Base-by-base conservation (phyloP, 495 filamentous ascomycete genomes). In the Hyaloscypha variabilis region DNA sequence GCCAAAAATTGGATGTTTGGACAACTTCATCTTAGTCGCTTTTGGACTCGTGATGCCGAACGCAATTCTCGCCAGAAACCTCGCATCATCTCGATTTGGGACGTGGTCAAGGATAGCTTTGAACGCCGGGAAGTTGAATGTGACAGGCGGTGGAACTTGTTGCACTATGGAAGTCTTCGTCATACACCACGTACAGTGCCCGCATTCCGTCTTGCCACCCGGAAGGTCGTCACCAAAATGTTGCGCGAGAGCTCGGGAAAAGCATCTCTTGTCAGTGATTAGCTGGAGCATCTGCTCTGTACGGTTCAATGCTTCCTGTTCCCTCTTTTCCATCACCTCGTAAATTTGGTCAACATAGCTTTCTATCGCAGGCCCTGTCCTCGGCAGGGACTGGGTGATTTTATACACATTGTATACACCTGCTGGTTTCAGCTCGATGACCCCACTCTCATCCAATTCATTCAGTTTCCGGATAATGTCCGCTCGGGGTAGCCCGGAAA, bases 1-100 rank as follows among this genome's bases (percentile, higher is more conserved):
- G 10, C 77, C 78, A 72, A 86, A 88, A 2, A 81, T 74, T 0
- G 19, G 11, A 14, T 68, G 58, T 28, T 71, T 78, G 17, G 78
- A 74, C 25, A 85, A 67, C 64, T 79, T 83, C 62, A 82, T 68
- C 25, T 62, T 51, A 4, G 70, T 73, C 0, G 82, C 72, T 25
- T 84, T 70, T 0, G 86, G 85, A 67, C 83, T 87, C 52, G 73
- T 72, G 54, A 88, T 85, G 0, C 86, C 86, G 71, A 86, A 87
- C 1, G 83, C 86, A 8, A 88, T 68, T 24, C 79, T 73, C 0
- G 86, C 82, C 13, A 88, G 67, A 56, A 85, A 78, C 29, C 83
- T 67, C 8, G 85, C 79, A 73, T 88, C 86, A 58, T 88, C 85
- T 26, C 82, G 70, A 8, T 77, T 72, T 1, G 66, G 28, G 11